A percentile compares a stretch with the other conserved stretches of the same genome.
These are phyloP conservation scores for Dovyalis caffra DNA, from an alignment of 345 rosid genomes.

Conservation along the genomic window DNA sequence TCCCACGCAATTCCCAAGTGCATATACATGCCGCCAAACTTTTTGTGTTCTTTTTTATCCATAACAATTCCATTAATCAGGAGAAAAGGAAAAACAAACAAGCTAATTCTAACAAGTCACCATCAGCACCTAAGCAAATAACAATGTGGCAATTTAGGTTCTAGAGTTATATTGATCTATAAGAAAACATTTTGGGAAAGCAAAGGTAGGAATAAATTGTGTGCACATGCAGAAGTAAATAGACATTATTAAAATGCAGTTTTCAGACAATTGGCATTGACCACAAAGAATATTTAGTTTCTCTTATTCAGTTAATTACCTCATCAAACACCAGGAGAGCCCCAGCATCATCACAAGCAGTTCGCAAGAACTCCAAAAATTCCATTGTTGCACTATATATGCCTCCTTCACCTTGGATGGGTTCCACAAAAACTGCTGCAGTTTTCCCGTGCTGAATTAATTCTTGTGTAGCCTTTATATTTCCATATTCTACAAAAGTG, in stretches of 20 bases:
- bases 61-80: no score
- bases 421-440: constrained; percentile 95
- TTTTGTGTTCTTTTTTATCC: no score
- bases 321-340: constrained; percentile 89
- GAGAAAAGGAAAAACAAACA: no score
- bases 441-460: constrained; percentile 51
- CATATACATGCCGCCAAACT: no score
- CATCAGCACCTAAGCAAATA: no score
- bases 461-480: constrained; percentile 56
- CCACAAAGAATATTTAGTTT: not conserved
- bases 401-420: constrained; percentile 98
- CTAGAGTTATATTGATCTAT: no score
- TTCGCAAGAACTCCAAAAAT: constrained; percentile 66
- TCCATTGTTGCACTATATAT: constrained; percentile 73
- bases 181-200: no score
- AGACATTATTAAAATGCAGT: not conserved
- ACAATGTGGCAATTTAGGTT: no score
- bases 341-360: constrained; percentile 76
- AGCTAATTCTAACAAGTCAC: no score
- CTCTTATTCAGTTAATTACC: constrained; percentile 37
- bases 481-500: constrained; percentile 79
- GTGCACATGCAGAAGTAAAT: not conserved
- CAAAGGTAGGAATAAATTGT: no score
- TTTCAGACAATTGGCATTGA: not conserved
- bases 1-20: no score